phyloP scores from a whole-genome alignment of 306 rosid species.

The Dryas drummondii region DNA sequence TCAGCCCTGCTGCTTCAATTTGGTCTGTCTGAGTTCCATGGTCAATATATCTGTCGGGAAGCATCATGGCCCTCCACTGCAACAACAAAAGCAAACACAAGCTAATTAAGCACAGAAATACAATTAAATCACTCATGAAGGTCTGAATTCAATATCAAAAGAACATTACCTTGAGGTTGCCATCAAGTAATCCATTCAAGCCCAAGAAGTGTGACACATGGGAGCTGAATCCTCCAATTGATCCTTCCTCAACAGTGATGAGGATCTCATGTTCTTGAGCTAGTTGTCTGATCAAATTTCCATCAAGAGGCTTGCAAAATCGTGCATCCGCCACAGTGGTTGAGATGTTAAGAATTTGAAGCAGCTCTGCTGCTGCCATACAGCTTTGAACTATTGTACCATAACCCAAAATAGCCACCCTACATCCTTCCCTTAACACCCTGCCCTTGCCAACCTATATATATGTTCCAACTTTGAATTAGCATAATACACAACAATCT shows the following conservation, averaged over 20 bases:
- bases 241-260: conserved; percentile 69
- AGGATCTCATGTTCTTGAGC: conserved; percentile 57
- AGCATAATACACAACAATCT: neutral
- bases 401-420: conserved; percentile 67
- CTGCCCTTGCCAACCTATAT: conserved; percentile 64
- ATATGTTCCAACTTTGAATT: conserved; percentile 1
- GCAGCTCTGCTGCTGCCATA: conserved; percentile 45
- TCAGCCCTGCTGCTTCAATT: conserved; percentile 50
- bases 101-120: neutral
- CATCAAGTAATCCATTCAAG: conserved; percentile 57
- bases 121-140: neutral
- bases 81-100: conserved; percentile 1
- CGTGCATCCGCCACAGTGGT: conserved; percentile 68
- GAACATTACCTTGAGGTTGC: conserved; percentile 53
- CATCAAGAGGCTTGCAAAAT: conserved; percentile 69
- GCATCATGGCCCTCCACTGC: conserved; percentile 60
- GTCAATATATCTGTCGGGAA: conserved; percentile 65
- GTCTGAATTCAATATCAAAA: neutral
- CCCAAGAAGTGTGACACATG: conserved; percentile 63
- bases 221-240: conserved; percentile 70
- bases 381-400: conserved; percentile 56
- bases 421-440: conserved; percentile 50
- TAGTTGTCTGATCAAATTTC: conserved; percentile 43
- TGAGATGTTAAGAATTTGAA: conserved; percentile 40
- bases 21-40: conserved; percentile 62